Base-by-base conservation (phyloP, 345 rosid species). In the Eutrema heterophyllum region DNA sequence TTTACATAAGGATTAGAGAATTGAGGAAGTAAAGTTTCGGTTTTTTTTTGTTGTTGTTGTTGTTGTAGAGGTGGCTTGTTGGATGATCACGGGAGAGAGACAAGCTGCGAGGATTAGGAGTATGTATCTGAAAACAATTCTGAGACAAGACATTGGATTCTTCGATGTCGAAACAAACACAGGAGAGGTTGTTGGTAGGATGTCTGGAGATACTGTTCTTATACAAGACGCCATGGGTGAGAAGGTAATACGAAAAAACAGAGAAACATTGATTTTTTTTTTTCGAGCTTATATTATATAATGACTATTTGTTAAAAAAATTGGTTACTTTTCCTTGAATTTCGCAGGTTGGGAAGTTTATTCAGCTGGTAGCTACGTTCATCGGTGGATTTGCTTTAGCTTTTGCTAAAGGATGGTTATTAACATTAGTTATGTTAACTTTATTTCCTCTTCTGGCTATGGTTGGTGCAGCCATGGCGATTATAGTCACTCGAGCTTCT, bases 181-280 rank as follows among this genome's bases (percentile, higher is more conserved):
- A 0, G 97, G 97, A 36, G 97, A 91, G 84, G 91, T 91, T 40
- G 82, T 89, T 27, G 88, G 91, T 26, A 83, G 97, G 78, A 91
- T 91, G 97, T 88, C 97, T 9, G 95, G 97, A 10, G 97, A 91
- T 79, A 91, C 95, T 3, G 92, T 87, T 71, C 88, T 89, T 30
- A 91, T 91, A 45, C 97, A 89, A 82, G 92, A 91, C 35, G 97
- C 97, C 21, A 87, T 91, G 92, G 97, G 97, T 0, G 97, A 91
- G 79, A 91, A 89, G 88, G 97, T 90, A 80, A 21, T 1, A 30
- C 27, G 16, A 11, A 3, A 18, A 3, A 60, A 2, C 14, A 32
- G 3, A 40, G 7, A 16, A 72, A 30, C 6, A 41, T 45, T 0
- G 5, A 7, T 33, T 1, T 45, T 0, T 18, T 18, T 18, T 18